Base-by-base conservation (phyloP, 2,329 filamentous ascomycete genomes). In the Dactylellina drechsleri region DNA sequence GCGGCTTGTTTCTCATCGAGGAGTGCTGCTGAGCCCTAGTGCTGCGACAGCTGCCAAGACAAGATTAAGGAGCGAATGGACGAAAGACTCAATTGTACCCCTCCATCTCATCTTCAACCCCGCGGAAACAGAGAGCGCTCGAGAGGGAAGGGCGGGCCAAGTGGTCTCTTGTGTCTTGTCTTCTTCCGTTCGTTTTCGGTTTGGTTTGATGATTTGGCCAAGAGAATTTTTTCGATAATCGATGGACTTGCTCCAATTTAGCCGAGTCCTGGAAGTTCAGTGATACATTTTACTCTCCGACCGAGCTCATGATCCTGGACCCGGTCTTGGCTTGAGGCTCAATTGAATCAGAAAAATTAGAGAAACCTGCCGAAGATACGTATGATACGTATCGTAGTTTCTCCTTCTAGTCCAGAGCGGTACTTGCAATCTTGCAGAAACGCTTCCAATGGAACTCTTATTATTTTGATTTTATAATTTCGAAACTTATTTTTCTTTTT, bases 251-350 rank as follows among this genome's bases (percentile, higher is more conserved):
- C 62, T 67, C 40, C 56, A 66, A 74, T 74, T 74, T 74, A 74
- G 62, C 70, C 70, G 70, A 74, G 57, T 28, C 70, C 70, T 57
- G 70, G 70, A 74, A 74, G 62, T 62, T 66, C 70, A 53, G 47
- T 62, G 23, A 53, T 47, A 54, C 47, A 26, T 66, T 56, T 66
- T 66, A 61, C 64, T 74, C 64, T 74, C 64, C 62, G 58, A 66
- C 52, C 57, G 70, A 67, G 70, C 70, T 74, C 70, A 67, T 49
- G 41, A 61, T 70, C 45, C 47, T 70, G 57, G 40, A 50, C 57
- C 57, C 61, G 40, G 28, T 23, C 57, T 70, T 70, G 66, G 41
- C 66, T 60, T 57, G 57, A 49, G 43, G 40, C 66, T 57, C n/a
- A 60, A 68, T 60, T 61, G 57, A 47, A 60, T 49, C 57, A 59